Percentiles rank a stretch among this genome's conserved stretches.
Evolutionary conservation across 2,329 filamentous ascomycete species (phyloP).

Genomic region (Lizonia empirigonia): DNA sequence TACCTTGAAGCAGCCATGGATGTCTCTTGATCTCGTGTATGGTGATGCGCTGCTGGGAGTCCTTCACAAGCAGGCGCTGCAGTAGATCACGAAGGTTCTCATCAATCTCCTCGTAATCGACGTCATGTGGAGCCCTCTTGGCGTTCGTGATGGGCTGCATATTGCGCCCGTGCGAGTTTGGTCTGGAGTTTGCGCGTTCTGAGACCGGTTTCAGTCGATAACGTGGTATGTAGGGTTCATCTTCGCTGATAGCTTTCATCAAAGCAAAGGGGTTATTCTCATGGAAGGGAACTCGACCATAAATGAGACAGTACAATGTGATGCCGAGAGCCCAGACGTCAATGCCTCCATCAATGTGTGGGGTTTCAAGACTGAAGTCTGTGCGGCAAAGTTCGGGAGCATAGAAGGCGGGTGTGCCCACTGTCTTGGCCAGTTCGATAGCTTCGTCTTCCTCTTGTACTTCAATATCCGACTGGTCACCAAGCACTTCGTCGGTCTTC

Average conservation of each 20-base stretch:
- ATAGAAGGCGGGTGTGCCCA: slow-evolving; percentile 96
- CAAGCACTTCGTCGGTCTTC: slow-evolving; percentile 76
- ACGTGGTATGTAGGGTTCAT: slow-evolving; percentile 87
- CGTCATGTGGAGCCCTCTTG: slow-evolving; percentile 76
- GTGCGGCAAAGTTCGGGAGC: slow-evolving; percentile 95
- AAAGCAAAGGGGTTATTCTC: slow-evolving; percentile 91
- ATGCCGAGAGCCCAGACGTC: slow-evolving; percentile 98
- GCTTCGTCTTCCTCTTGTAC: slow-evolving; percentile 89
- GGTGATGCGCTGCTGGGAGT: slow-evolving; percentile 85
- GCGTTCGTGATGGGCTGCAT: slow-evolving; percentile 63
- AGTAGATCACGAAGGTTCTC: slow-evolving; percentile 80
- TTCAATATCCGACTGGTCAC: slow-evolving; percentile 78
- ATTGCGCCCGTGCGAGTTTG: slow-evolving; percentile 54
- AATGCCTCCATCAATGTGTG: slow-evolving; percentile 88
- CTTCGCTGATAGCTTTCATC: slow-evolving; percentile 88
- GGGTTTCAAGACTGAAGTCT: slow-evolving; percentile 67
- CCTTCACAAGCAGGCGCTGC: slow-evolving; percentile 80
- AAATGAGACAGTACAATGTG: slow-evolving; percentile 94
- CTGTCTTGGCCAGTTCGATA: slow-evolving; percentile 95
- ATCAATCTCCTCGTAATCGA: slow-evolving; percentile 85
- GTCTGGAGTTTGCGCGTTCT: slow-evolving; percentile 52
- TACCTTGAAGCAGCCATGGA: slow-evolving; percentile 82
- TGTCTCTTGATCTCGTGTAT: slow-evolving; percentile 93
- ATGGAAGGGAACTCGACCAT: slow-evolving; percentile 89
- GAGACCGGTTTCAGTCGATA: slow-evolving; percentile 77